Evolutionary conservation across 192 early-diverging fungal genomes (phyloP), one percentile per base, ranked within the genome.

Genomic region (Coemansia sp.): DNA sequence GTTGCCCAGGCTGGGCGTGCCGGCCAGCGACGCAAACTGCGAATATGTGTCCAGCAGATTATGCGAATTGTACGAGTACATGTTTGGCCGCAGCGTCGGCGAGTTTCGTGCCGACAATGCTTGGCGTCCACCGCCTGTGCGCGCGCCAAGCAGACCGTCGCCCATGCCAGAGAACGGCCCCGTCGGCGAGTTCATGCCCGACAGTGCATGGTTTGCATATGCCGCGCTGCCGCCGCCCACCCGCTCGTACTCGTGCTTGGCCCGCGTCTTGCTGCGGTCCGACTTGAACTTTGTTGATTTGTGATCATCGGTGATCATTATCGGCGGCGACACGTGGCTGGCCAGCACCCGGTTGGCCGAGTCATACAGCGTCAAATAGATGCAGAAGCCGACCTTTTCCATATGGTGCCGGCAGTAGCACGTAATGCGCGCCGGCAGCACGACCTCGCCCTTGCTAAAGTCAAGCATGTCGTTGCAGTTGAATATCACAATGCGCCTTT

Each of bases 301-400:
- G 85, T 98, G 95, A 78, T 98, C 95, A 64, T 98, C 95, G 5
- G 95, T 98, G 71, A 98, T 95, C 87, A 96, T 88, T 55, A 98
- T 96, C 8, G 95, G 92, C 5, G 94, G 89, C 19, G 94, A 93
- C 38, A 92, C 74, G 20, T 91, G 92, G 9, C 83, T 84, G 9
- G 94, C 94, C 26, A 96, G 72, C 36, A 90, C 72, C 12, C 72
- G 65, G 62, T 84, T 84, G 55, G 74, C 72, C 50, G 84, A 62
- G 69, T 98, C 91, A 19, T 83, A 80, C 59, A 94, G 84, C 25
- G 85, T 83, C 70, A 96, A 90, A 64, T 91, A 90, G 49, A 98
- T 83, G 66, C 87, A 94, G 72, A 98, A 98, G 5, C 95, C 95
- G 6, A 87, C 75, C 81, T 95, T 96, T 65, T 98, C 95, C 73